Base-by-base conservation (phyloP, 768 basidiomycete species). In the Tulasnella sp. region DNA sequence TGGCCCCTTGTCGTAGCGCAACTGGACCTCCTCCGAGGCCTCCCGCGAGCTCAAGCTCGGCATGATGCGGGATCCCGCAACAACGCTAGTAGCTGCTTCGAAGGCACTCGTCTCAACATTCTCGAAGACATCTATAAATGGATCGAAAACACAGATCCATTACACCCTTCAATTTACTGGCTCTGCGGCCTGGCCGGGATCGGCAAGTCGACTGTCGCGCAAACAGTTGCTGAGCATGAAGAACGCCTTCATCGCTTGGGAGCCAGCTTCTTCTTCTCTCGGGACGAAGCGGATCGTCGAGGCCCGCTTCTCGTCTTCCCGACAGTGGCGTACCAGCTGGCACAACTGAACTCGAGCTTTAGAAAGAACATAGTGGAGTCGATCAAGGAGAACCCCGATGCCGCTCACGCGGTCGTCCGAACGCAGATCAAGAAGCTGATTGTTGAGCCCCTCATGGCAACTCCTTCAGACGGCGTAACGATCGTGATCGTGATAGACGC, bases 161-260 rank as follows among this genome's bases (percentile, higher is more conserved):
- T 24, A 38, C 25, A 22, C 9, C 31, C 29, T 2, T 41, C 55
- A 27, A 45, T 74, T 9, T 66, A 67, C 43, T 69, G 70, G 65
- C 61, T 75, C 24, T 61, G 51, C 52, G 73, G 70, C 41, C 64
- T 65, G n/a, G 72, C 73, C 11, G 74, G 74, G 7, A 65, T 62
- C 11, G 74, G 74, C 10, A 75, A 74, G 62, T 72, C 73, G 2
- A 62, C 73, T 22, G 70, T 76, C 17, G 68, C 73, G 4, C 68
- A 71, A 43, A 69, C 71, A 5, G 60, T 74, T 27, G 69, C 70
- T 15, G 22, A 64, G 4, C 55, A 53, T 21, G 65, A 68, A 12
- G 49, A 63, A 10, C 49, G 65, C 5, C 45, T 53, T 15, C 59
- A 64, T 7, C 49, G 59, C 9, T 68, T 75, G 17, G 73, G 72